A percentile compares a stretch with the other conserved stretches of the same genome.
phyloP scores from a whole-genome alignment of 1,284 basidiomycete genomes.

The Pholiota adiposa region DNA sequence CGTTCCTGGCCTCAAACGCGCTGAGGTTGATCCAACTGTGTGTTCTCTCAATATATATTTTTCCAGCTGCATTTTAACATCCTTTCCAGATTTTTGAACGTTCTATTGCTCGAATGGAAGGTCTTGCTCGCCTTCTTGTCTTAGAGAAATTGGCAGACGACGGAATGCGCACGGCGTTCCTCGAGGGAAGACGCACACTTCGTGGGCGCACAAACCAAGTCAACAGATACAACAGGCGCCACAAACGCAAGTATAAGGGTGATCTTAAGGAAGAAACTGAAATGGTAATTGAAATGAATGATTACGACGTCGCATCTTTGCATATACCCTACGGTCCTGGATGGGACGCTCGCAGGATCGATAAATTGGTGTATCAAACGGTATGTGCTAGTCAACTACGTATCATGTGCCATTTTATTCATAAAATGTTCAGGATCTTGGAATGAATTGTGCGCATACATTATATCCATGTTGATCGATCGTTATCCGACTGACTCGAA shows the following conservation, averaged over 20 bases:
- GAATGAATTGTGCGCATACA: slow-evolving; percentile 56
- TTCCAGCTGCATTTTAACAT: background rate
- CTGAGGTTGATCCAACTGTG: slow-evolving; percentile 60
- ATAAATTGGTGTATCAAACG: slow-evolving; percentile 61
- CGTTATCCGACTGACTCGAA: background rate
- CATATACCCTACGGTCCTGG: slow-evolving; percentile 68
- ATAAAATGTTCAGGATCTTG: slow-evolving; percentile 26
- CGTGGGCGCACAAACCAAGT: slow-evolving; percentile 48
- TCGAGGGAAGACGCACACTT: slow-evolving; percentile 46
- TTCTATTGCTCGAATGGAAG: slow-evolving; percentile 54
- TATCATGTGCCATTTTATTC: background rate
- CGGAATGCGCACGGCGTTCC: slow-evolving; percentile 46
- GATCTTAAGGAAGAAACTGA: slow-evolving; percentile 52
- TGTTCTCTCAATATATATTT: slow-evolving; percentile 11
- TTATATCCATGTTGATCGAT: background rate
- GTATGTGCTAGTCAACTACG: slow-evolving; percentile 26
- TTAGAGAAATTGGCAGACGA: slow-evolving; percentile 55
- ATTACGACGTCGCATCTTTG: slow-evolving; percentile 59
- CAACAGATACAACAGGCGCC: slow-evolving; percentile 30
- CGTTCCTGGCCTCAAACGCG: slow-evolving; percentile 51
- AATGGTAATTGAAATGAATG: slow-evolving; percentile 56
- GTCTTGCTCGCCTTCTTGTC: slow-evolving; percentile 61
- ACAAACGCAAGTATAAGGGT: slow-evolving; percentile 47
- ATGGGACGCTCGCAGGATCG: slow-evolving; percentile 60
- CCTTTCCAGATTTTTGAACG: slow-evolving; percentile 55